Base-by-base conservation (phyloP, 2,329 filamentous ascomycete species). In the Cadophora gregata region DNA sequence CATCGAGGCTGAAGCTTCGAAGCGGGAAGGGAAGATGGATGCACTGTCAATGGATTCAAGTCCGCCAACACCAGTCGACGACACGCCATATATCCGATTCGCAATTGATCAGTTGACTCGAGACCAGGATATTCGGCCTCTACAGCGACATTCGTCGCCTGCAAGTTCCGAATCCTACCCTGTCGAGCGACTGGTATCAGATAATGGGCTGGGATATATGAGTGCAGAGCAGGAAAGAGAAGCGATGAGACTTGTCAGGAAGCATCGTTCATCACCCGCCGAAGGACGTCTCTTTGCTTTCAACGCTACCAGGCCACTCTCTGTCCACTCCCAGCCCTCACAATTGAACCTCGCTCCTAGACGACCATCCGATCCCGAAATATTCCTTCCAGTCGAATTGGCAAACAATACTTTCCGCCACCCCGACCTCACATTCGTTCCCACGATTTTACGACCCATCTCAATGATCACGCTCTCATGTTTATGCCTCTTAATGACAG, bases 61-160 rank as follows among this genome's bases (percentile, higher is more conserved):
- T 61, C 80, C 83, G 14, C 81, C 84, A 2, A 95, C 92, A 0
- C 93, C 93, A 0, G 92, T 90, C 47, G 93, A 97, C 75, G 91
- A 97, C 75, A 91, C 89, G 9, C 93, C 93, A 0, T 97, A 94
- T 78, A 92, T 97, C 70, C 91, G 91, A 70, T 96, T 96, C 77
- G 94, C 95, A 48, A 88, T 98, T 69, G 92, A 97, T 70, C 93
- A 95, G 69, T 82, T 98, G 72, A 96, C 93, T 6, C 84, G 90
- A 58, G 87, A 91, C 74, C 89, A 89, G 65, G 88, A 92, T 67
- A 83, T 88, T 6, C 80, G 82, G 80, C 82, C 65, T 83, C 85
- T 10, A 81, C 84, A 64, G 81, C 83, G 63, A 80, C 85, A 71
- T 83, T 86, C 62, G 78, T 72, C 69, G 74, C 77, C 80, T 77